Evolutionary conservation across 2,329 filamentous ascomycete species (phyloP), one percentile per base, ranked within the genome.

Genomic region (Verticillium longisporum): DNA sequence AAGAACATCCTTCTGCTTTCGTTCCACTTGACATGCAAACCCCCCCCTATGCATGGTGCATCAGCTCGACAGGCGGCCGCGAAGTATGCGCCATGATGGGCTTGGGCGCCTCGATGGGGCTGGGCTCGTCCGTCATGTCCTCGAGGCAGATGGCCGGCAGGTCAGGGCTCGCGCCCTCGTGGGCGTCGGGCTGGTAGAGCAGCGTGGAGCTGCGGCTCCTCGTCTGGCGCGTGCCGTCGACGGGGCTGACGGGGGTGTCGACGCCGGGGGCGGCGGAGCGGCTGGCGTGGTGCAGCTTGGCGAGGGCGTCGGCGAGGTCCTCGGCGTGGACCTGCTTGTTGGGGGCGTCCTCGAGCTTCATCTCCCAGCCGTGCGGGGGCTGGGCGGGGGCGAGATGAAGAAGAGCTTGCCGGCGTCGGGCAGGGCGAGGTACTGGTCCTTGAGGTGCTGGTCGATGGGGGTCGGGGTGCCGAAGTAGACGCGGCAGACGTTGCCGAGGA

Each of bases 241-340:
- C 69, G 26, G 81, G 80, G 13, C 74, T 77, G 10, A 75, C 67
- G 55, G 75, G 78, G 26, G 72, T 72, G 59, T 73, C 68, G 41
- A 67, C 64, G 32, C 62, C 66, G 26, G 68, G 65, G 33, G 57
- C 61, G 6, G 56, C 62, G 26, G 61, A 61, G 59, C 56, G 62
- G 55, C 71, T 67, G 62, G 74, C 74, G 65, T 85, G 80, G 70
- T 84, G 82, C 63, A 90, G 74, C 73, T 83, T 85, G 13, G 86
- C 82, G 54, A 90, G 75, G 1, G 87, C 87, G 59, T 87, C 83
- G 18, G 87, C 87, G 32, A 90, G 78, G 70, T 90, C 87, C 62
- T 89, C 86, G 53, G 87, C 86, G 69, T 89, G 85, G 32, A 89
- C 85, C 69, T 82, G 79, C 75, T 88, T 88, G 73, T 90, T 90